phyloP scores from a whole-genome alignment of 2,329 filamentous ascomycete genomes.

The Bipolaris bicolor region DNA sequence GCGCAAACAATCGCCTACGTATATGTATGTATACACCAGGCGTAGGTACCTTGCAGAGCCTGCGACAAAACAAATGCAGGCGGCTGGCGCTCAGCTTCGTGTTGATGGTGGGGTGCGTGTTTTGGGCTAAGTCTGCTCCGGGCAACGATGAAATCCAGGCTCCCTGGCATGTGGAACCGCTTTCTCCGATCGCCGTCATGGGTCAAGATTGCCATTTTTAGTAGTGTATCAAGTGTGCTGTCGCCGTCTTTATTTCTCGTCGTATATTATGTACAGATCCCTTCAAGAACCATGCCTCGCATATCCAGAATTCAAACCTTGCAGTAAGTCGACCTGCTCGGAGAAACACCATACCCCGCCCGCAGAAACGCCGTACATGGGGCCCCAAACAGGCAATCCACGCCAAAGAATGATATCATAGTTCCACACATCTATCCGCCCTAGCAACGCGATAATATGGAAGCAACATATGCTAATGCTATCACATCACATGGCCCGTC shows the following conservation, averaged over 20 bases:
- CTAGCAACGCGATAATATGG: neutral
- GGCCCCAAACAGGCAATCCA: constrained; percentile 12
- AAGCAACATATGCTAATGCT: neutral
- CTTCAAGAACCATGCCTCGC: neutral
- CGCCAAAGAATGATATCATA: constrained; percentile 26
- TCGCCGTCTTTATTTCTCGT: constrained; percentile 2
- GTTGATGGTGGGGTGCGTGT: constrained; percentile 36
- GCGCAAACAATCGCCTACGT: constrained; percentile 5
- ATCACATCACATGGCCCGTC: neutral
- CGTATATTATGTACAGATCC: constrained; percentile 10
- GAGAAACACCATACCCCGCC: constrained; percentile 11
- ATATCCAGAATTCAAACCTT: constrained; percentile 1
- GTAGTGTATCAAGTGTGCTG: constrained; percentile 1
- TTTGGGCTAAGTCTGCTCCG: constrained; percentile 32
- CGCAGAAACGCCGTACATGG: constrained; percentile 16
- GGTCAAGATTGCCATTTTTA: constrained; percentile 7
- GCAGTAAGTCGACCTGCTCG: neutral
- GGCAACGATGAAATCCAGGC: constrained; percentile 38
- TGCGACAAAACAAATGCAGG: constrained; percentile 4
- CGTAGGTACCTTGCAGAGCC: neutral
- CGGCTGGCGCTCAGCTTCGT: constrained; percentile 20
- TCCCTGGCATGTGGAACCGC: constrained; percentile 17
- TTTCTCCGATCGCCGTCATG: constrained; percentile 14
- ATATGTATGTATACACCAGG: neutral
- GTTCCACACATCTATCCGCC: constrained; percentile 6